phyloP scores from a whole-genome alignment of 345 rosid genomes.

The Capsella bursapastoris region DNA sequence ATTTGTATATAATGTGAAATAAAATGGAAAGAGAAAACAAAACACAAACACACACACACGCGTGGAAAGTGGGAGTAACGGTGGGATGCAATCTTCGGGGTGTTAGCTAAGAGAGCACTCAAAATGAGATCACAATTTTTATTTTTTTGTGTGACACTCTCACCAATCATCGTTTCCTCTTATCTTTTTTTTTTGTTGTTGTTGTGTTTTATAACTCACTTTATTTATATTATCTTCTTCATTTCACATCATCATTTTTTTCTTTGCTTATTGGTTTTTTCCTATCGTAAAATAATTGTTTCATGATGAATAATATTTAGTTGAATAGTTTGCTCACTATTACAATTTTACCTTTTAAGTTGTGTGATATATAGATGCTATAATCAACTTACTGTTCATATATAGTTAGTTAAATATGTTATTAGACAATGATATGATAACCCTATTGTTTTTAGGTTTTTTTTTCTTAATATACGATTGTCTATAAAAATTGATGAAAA shows the following conservation, averaged over 20 bases:
- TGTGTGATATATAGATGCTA: neutral
- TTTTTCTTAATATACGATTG: neutral
- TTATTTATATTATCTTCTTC: constrained; percentile 40
- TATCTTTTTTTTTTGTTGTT: neutral
- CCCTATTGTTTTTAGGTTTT: neutral
- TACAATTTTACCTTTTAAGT: constrained; percentile 12
- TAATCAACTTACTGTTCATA: neutral
- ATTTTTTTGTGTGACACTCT: constrained; percentile 18
- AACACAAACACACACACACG: constrained; percentile 34
- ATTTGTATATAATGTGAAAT: constrained; percentile 11
- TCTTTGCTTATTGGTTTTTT: neutral
- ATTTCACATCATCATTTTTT: constrained; percentile 21
- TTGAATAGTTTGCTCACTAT: neutral
- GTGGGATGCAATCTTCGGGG: constrained; percentile 46
- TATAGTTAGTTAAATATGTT: neutral
- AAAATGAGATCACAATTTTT: constrained; percentile 37
- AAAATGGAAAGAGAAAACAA: constrained; percentile 27
- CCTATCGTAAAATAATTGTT: constrained; percentile 9
- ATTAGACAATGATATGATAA: neutral
- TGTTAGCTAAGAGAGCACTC: constrained; percentile 46
- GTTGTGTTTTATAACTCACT: constrained; percentile 26
- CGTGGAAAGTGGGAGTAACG: constrained; percentile 48
- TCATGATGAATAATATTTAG: constrained; percentile 19
- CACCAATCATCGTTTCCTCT: constrained; percentile 34
- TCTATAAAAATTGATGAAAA: too few relatives aligned